phyloP scores from a whole-genome alignment of 306 rosid genomes.

The Fragaria ananassa region DNA sequence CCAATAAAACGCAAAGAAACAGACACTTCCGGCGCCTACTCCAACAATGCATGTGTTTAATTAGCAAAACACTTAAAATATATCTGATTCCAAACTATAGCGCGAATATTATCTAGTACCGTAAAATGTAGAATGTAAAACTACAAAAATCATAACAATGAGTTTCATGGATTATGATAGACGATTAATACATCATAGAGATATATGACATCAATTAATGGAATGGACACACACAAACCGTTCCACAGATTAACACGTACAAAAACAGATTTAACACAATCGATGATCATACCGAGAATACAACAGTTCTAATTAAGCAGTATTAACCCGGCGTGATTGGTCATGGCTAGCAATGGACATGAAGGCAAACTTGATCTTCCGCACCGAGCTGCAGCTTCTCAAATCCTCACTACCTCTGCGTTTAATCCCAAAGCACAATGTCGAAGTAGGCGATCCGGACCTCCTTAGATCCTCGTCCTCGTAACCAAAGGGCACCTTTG shows the following conservation, averaged over 20 bases:
- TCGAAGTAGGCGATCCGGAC: constrained; percentile 24
- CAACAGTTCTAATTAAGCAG: background rate
- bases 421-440: constrained; percentile 26
- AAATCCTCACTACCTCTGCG: constrained; percentile 1
- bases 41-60: background rate
- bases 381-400: constrained; percentile 9
- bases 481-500: background rate
- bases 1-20: too few relatives aligned
- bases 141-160: background rate
- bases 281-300: background rate
- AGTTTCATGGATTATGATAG: background rate
- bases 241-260: constrained; percentile 6
- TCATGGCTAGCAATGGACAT: constrained; percentile 16
- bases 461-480: background rate
- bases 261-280: background rate
- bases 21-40: too few relatives aligned
- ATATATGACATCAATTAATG: background rate
- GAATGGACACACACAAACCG: background rate
- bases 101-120: background rate
- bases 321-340: background rate
- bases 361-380: constrained; percentile 19
- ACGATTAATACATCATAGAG: background rate
- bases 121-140: background rate
- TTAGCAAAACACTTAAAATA: too few relatives aligned
- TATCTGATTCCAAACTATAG: background rate